Conservation (phyloP, 2,329 filamentous ascomycete genomes). For the Pseudogymnoascus sp. region DNA sequence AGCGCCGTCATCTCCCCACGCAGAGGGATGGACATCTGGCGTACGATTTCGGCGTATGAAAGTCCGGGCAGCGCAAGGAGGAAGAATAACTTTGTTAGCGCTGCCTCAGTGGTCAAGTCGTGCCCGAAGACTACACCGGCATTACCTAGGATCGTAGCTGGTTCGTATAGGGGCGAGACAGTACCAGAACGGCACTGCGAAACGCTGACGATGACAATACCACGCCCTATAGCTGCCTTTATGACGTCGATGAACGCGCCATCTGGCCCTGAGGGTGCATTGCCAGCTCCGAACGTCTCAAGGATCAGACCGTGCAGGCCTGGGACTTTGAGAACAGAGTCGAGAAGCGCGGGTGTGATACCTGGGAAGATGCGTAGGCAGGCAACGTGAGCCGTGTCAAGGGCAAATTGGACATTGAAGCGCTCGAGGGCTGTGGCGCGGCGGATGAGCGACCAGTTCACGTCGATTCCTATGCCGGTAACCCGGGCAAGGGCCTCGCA, state of each 20-base stretch:
- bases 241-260: conserved; percentile 52
- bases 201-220: conserved; percentile 65
- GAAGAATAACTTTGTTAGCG: conserved; percentile 37
- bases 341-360: conserved; percentile 63
- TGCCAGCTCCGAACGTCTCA: conserved; percentile 66
- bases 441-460: conserved; percentile 56
- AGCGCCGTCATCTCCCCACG: conserved; percentile 56
- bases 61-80: conserved; percentile 53
- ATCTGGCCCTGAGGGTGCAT: conserved; percentile 58
- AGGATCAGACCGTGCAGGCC: conserved; percentile 59
- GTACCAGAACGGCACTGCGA: conserved; percentile 54
- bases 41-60: conserved; percentile 49
- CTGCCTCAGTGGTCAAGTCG: conserved; percentile 57
- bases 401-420: conserved; percentile 53
- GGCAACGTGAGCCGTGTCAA: conserved; percentile 60
- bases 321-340: conserved; percentile 54
- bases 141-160: conserved; percentile 52
- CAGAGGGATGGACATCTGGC: conserved; percentile 54
- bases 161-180: conserved; percentile 50
- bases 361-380: conserved; percentile 66
- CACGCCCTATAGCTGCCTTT: conserved; percentile 53
- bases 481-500: conserved; percentile 56
- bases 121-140: conserved; percentile 63
- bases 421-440: conserved; percentile 49
- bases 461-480: conserved; percentile 50